Conservation (phyloP, 2,329 filamentous ascomycete species). For the Phyllosticta paracitricarpa region DNA sequence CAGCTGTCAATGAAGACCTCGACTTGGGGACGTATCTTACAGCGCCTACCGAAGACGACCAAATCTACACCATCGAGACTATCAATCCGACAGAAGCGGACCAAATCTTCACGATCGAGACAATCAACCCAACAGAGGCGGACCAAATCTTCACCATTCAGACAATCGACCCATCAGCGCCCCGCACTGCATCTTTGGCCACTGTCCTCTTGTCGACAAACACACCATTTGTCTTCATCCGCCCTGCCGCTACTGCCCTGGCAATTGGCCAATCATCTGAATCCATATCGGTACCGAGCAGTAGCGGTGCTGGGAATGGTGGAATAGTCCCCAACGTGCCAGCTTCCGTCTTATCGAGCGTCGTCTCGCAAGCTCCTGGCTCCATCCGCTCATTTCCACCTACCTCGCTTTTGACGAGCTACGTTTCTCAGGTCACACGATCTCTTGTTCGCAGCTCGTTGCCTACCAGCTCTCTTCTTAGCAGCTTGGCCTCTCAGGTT, state of each 20-base stretch:
- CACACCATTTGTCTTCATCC: background rate
- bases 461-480: background rate
- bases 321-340: background rate
- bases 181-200: background rate
- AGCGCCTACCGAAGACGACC: background rate
- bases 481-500: background rate
- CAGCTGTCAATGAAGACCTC: background rate
- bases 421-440: background rate
- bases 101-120: background rate
- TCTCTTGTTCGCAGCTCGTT: background rate
- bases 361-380: background rate
- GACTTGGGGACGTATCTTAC: background rate
- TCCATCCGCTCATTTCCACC: background rate
- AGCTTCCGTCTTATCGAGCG: background rate
- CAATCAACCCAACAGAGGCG: background rate
- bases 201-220: background rate
- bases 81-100: background rate
- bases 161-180: background rate
- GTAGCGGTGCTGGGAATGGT: background rate
- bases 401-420: background rate
- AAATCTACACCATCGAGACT: background rate
- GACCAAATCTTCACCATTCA: background rate
- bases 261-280: background rate
- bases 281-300: background rate
- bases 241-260: background rate